phyloP scores from a whole-genome alignment of 1,139 yeast species.

The Yamadazyma pseudoaaseri region DNA sequence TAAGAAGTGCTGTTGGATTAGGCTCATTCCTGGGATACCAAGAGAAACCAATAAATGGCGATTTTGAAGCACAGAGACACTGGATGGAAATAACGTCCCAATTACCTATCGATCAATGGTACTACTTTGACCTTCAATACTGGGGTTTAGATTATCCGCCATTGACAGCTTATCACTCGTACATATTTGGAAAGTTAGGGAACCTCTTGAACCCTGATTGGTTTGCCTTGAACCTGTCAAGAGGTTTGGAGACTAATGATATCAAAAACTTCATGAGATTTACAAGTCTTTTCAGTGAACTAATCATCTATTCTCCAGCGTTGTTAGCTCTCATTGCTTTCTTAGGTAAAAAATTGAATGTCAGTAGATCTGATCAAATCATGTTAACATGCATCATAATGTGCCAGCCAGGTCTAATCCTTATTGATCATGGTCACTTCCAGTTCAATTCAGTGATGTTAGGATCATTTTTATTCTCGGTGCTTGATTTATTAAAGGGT shows the following conservation, averaged over 20 bases:
- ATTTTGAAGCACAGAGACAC: conserved; percentile 97
- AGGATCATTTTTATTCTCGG: conserved; percentile 71
- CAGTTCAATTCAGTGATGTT: conserved; percentile 95
- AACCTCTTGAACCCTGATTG: conserved; percentile 59
- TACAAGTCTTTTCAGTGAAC: conserved; percentile 74
- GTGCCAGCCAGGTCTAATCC: conserved; percentile 75
- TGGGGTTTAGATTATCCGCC: conserved; percentile 99
- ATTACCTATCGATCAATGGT: conserved; percentile 78
- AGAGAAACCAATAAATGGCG: conserved; percentile 82
- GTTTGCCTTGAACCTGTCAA: conserved; percentile 71
- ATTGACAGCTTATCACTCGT: conserved; percentile 90
- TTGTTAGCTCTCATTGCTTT: conserved; percentile 66
- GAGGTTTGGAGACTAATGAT: conserved; percentile 69
- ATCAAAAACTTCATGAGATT: conserved; percentile 83
- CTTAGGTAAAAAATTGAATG: conserved; percentile 55
- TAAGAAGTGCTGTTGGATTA: conserved; percentile 82
- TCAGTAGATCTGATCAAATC: conserved; percentile 72
- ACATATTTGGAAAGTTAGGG: conserved; percentile 75
- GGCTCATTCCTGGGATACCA: conserved; percentile 81
- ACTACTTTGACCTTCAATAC: conserved; percentile 80
- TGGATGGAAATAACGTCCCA: conserved; percentile 92
- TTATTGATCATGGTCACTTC: conserved; percentile 96
- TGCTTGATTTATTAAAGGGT: conserved; percentile 64
- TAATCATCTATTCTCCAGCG: conserved; percentile 75
- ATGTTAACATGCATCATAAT: conserved; percentile 72